These are phyloP conservation scores for Salisapilia sapeloensis DNA, from an alignment of 352 stramenopile species.

Conservation along the genomic window DNA sequence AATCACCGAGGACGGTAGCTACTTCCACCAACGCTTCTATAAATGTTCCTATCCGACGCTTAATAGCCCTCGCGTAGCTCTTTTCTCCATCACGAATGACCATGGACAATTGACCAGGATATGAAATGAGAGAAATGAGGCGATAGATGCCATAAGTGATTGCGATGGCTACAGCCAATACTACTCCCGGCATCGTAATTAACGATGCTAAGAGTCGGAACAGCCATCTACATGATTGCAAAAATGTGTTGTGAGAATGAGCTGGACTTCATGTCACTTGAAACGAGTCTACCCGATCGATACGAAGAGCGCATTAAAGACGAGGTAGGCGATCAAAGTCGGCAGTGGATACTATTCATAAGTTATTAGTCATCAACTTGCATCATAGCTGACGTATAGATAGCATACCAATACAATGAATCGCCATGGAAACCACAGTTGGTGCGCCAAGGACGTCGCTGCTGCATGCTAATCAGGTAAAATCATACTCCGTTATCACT, in stretches of 20 bases:
- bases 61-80: slow-evolving; percentile 54
- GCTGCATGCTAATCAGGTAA: too few relatives aligned
- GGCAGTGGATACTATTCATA: slow-evolving; percentile 32
- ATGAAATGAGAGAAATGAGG: slow-evolving; percentile 40
- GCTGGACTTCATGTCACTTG: too few relatives aligned
- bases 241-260: not conserved
- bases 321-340: slow-evolving; percentile 24
- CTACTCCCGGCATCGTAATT: slow-evolving; percentile 31
- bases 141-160: slow-evolving; percentile 19
- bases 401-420: slow-evolving; percentile 39
- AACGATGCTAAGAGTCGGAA: slow-evolving; percentile 23
- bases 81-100: slow-evolving; percentile 67
- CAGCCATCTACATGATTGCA: slow-evolving; percentile 11
- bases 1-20: slow-evolving; percentile 10
- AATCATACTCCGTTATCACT: too few relatives aligned
- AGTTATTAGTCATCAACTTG: not conserved
- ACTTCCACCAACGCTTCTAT: slow-evolving; percentile 40
- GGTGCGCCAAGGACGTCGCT: slow-evolving; percentile 23
- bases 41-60: slow-evolving; percentile 51
- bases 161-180: slow-evolving; percentile 18
- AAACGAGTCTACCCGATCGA: slow-evolving; percentile 22
- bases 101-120: slow-evolving; percentile 52
- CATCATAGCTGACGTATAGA: not conserved
- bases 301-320: slow-evolving; percentile 44
- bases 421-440: slow-evolving; percentile 60